Percentiles rank a stretch among this genome's conserved stretches.
Conservation (phyloP, 345 rosid genomes). For the Syzygium aromaticum region DNA sequence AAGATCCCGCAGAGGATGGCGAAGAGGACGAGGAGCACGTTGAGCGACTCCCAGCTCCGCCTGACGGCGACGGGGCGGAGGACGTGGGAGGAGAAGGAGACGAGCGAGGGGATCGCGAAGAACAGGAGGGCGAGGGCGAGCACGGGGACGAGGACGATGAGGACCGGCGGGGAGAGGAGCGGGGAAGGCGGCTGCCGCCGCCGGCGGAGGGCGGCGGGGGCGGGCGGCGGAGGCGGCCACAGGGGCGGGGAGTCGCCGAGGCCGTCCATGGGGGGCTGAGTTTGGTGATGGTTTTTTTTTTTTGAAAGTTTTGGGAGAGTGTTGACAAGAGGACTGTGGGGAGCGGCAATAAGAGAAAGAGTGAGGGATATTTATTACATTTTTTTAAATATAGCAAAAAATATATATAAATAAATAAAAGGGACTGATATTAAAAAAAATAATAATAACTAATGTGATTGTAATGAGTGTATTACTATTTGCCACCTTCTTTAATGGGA, state of each 20-base stretch:
- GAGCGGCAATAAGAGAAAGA: not conserved
- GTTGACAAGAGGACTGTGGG: not conserved
- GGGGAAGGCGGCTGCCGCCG: slow-evolving; percentile 25
- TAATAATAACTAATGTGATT: not conserved
- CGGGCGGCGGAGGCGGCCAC: slow-evolving; percentile 28
- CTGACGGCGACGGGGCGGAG: slow-evolving; percentile 30
- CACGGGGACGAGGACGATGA: slow-evolving; percentile 42
- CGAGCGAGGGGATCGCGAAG: slow-evolving; percentile 32
- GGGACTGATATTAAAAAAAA: not conserved
- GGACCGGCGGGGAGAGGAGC: slow-evolving; percentile 32
- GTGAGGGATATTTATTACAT: not conserved
- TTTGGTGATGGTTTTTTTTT: not conserved
- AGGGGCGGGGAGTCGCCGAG: slow-evolving; percentile 33
- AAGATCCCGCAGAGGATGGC: slow-evolving; percentile 73
- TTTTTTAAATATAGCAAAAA: not conserved
- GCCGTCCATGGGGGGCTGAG: slow-evolving; percentile 7
- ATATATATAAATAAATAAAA: not conserved
- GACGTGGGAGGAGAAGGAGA: slow-evolving; percentile 34
- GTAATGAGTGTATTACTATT: not conserved
- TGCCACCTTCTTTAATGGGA: not conserved
- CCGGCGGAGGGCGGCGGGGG: slow-evolving; percentile 18
- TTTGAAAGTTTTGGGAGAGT: not conserved
- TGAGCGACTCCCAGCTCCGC: slow-evolving; percentile 65
- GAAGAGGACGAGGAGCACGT: slow-evolving; percentile 45
- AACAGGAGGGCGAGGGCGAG: slow-evolving; percentile 29